These are phyloP conservation scores for Quercus cerris DNA, from an alignment of 306 rosid species.

Conservation along the genomic window DNA sequence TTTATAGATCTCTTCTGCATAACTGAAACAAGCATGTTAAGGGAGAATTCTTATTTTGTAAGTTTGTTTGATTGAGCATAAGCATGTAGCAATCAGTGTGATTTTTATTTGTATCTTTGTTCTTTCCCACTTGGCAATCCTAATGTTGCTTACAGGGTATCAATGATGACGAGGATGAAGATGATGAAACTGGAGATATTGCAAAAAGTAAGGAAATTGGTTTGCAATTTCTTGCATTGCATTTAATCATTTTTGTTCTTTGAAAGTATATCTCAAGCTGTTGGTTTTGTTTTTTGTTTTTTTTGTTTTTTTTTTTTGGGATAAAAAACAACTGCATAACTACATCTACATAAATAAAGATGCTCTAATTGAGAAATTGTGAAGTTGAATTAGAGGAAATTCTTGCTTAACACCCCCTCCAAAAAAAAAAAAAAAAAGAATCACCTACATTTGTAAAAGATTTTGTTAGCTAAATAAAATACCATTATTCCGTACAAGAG, in stretches of 20 bases:
- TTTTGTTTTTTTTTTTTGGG: no score
- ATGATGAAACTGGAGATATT: constrained; percentile 16
- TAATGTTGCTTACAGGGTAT: constrained; percentile 29
- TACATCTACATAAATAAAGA: neutral
- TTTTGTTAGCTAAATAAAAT: no score
- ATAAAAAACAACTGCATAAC: neutral
- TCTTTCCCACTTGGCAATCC: no score
- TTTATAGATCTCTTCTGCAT: neutral
- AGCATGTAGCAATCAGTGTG: neutral
- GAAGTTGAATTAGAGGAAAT: neutral
- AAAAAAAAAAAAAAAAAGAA: no score
- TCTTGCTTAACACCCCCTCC: neutral
- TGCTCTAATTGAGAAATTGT: neutral
- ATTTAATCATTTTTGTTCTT: neutral
- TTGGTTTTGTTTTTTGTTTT: no score
- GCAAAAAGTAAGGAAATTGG: constrained; percentile 53
- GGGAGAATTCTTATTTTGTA: neutral
- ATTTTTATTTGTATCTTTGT: neutral
- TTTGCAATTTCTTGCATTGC: neutral
- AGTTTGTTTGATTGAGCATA: neutral
- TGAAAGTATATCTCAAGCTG: neutral
- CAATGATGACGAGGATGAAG: constrained; percentile 33
- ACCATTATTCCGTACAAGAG: no score
- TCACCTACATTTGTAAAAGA: no score
- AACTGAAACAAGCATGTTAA: neutral